A percentile compares a stretch with the other conserved stretches of the same genome.
These are phyloP conservation scores for Cystobasidium slooffiae DNA, from an alignment of 1,284 basidiomycete genomes.

Conservation along the genomic window DNA sequence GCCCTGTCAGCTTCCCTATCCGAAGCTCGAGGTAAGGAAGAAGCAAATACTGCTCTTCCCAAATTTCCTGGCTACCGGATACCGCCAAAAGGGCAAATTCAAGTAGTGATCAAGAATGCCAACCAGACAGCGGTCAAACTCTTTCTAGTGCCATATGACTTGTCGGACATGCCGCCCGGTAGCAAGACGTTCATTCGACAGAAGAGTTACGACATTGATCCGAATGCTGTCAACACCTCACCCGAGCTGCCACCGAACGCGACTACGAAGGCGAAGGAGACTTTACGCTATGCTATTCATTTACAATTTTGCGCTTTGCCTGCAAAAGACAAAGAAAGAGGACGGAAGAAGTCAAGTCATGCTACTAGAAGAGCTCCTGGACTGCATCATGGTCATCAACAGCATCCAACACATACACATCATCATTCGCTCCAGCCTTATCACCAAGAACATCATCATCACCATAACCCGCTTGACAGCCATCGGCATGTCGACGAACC, in stretches of 20 bases:
- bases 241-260: conserved; percentile 3
- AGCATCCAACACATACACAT: too few relatives aligned
- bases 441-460: not conserved
- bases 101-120: conserved; percentile 61
- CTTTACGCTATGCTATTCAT: conserved; percentile 59
- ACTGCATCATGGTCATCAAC: conserved; percentile 12
- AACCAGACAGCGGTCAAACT: conserved; percentile 59
- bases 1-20: too few relatives aligned
- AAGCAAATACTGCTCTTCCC: conserved; percentile 44
- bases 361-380: conserved; percentile 4
- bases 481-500: too few relatives aligned
- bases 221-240: conserved; percentile 17
- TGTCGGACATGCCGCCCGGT: conserved; percentile 56
- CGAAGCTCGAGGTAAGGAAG: not conserved
- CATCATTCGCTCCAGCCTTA: conserved; percentile 6
- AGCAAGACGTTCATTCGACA: conserved; percentile 54
- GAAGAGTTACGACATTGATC: conserved; percentile 52
- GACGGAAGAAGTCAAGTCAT: conserved; percentile 11
- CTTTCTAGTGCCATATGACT: conserved; percentile 62
- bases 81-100: conserved; percentile 61
- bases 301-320: conserved; percentile 58
- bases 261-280: conserved; percentile 48
- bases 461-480: too few relatives aligned
- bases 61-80: conserved; percentile 61
- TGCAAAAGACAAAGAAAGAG: conserved; percentile 50